Base-by-base conservation (phyloP, 164 flowering plant genomes). In the Aristolochia contorta region DNA sequence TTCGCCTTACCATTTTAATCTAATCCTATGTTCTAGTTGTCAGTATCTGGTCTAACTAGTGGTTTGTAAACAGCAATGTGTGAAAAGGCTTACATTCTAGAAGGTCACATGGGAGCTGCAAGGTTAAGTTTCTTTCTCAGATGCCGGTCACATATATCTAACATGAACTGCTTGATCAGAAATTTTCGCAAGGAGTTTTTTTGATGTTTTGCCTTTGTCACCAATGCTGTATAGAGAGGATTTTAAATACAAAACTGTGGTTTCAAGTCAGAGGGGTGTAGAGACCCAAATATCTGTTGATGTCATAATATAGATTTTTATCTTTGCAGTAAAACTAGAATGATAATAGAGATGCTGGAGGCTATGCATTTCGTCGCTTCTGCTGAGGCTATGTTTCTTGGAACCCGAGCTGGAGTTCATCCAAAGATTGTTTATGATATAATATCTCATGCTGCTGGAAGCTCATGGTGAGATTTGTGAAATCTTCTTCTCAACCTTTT, bases 371-470 rank as follows among this genome's bases (percentile, higher is more conserved):
- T 85, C 68, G 80, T 89, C 63, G 88, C 91, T 69, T 71, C 99
- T 0, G 67, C 80, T 68, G 99, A 94, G 78, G 97, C 95, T 63
- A 74, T 94, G 64, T 75, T 79, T 71, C 86, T 94, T 47, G 95
- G 95, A 23, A 61, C 74, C n/a, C 81, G 78, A 70, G 82, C 91
- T 71, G 89, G 92, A 47, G 72, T 91, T 64, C 91, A 94, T 80
- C 97, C 97, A 32, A 76, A 82, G 88, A 88, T 86, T 66, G 57
- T 94, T 65, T 83, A 94, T 69, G 84, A 94, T 62, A 91, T 94
- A 64, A 82, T 94, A 62, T 86, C 99, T 14, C 88, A 91, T 82
- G 96, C 99, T 64, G 99, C 99, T 67, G 99, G 99, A 74, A 90
- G 77, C 69, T 94, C 99, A 73, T 82, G 97, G 99, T 94, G 61